Conservation (phyloP, 768 basidiomycete species). For the Trametes cubensis region DNA sequence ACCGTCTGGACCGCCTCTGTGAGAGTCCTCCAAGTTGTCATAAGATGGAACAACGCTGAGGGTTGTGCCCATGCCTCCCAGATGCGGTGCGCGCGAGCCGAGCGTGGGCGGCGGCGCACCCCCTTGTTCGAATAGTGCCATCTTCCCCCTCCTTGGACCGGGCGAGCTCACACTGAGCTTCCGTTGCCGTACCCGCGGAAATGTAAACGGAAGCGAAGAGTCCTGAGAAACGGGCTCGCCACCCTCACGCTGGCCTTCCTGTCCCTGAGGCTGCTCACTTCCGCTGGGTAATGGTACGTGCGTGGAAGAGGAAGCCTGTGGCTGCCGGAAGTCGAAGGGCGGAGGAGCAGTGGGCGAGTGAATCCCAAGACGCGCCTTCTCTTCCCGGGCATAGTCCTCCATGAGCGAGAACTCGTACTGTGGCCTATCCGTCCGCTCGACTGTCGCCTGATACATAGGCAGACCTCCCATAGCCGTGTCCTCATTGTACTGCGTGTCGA, state of each 20-base stretch:
- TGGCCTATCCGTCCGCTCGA: conserved; percentile 40
- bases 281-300: conserved; percentile 14
- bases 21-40: conserved; percentile 38
- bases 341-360: conserved; percentile 40
- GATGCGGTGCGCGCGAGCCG: conserved; percentile 36
- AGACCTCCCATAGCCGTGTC: conserved; percentile 48
- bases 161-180: conserved; percentile 86
- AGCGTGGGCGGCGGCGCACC: conserved; percentile 48
- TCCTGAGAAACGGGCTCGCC: conserved; percentile 20
- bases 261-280: conserved; percentile 7
- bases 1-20: conserved; percentile 9
- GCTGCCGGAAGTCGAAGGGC: conserved; percentile 13
- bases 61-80: conserved; percentile 28
- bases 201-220: conserved; percentile 24
- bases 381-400: conserved; percentile 75
- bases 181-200: conserved; percentile 64
- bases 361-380: conserved; percentile 68
- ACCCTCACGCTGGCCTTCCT: conserved; percentile 13
- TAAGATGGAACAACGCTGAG: conserved; percentile 46
- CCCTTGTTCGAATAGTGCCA: conserved; percentile 81
- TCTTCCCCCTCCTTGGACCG: conserved; percentile 74
- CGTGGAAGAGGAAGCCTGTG: conserved; percentile 22
- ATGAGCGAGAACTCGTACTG: conserved; percentile 74
- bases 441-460: conserved; percentile 71
- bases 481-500: conserved; percentile 25